Conservation (phyloP, 805 yeast genomes). For the Yarrowia divulgata region DNA sequence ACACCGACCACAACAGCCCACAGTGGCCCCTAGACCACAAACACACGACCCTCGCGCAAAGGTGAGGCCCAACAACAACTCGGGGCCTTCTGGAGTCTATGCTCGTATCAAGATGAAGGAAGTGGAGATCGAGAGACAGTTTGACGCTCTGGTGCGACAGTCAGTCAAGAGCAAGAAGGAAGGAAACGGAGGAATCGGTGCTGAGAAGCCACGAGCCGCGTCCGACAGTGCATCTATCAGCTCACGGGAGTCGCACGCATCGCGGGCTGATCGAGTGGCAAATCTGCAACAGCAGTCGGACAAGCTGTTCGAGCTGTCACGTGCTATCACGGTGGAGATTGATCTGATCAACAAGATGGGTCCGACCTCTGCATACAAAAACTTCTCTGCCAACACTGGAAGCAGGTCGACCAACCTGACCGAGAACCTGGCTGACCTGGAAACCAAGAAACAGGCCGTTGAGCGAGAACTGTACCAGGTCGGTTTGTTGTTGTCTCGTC, state of each 20-base stretch:
- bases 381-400: slow-evolving; percentile 25
- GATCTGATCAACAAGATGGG: slow-evolving; percentile 27
- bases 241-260: slow-evolving; percentile 26
- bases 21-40: slow-evolving; percentile 9
- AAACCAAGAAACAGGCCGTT: slow-evolving; percentile 28
- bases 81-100: slow-evolving; percentile 19
- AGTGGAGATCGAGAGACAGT: slow-evolving; percentile 33
- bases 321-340: slow-evolving; percentile 20
- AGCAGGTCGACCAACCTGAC: slow-evolving; percentile 12
- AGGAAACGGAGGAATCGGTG: slow-evolving; percentile 1
- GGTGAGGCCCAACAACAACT: not conserved
- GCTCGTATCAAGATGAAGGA: slow-evolving; percentile 37
- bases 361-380: slow-evolving; percentile 13
- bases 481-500: slow-evolving; percentile 25
- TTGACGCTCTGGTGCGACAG: slow-evolving; percentile 22
- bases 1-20: not conserved
- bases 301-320: slow-evolving; percentile 32
- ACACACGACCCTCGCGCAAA: slow-evolving; percentile 28
- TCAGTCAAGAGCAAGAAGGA: slow-evolving; percentile 36
- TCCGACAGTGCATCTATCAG: slow-evolving; percentile 17
- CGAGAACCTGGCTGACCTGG: slow-evolving; percentile 25
- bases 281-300: slow-evolving; percentile 23
- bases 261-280: slow-evolving; percentile 27
- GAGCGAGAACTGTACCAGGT: slow-evolving; percentile 28
- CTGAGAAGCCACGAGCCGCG: slow-evolving; percentile 24